These are phyloP conservation scores for Pseudonectria buxi DNA, from an alignment of 2,329 filamentous ascomycete species.

Conservation along the genomic window DNA sequence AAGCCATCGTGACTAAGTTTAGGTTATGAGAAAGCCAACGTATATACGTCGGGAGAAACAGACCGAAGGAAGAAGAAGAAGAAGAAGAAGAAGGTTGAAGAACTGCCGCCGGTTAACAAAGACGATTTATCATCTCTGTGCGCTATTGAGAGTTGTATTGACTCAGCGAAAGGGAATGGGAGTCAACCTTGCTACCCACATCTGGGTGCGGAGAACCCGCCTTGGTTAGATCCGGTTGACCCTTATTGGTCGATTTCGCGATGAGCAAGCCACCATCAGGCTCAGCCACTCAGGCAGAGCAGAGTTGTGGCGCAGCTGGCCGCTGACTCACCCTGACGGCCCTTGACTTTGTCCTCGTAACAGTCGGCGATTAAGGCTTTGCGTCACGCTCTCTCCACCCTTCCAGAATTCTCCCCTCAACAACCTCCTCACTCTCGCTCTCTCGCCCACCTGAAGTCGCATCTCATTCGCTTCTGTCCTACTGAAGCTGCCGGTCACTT, in stretches of 20 bases:
- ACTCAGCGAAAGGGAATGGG: no score
- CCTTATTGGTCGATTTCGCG: no score
- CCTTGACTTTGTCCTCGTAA: constrained; percentile 6
- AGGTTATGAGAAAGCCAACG: neutral
- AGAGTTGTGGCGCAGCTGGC: neutral
- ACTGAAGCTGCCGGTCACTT: constrained; percentile 10
- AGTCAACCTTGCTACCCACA: no score
- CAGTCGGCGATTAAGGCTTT: constrained; percentile 8
- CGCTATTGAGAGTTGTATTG: constrained; percentile 7
- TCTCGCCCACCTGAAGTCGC: constrained; percentile 30
- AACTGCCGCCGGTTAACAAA: neutral
- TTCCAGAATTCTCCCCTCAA: constrained; percentile 15
- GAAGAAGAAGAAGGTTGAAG: constrained; percentile 1
- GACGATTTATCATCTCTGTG: constrained; percentile 10
- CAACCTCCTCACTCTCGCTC: constrained; percentile 22
- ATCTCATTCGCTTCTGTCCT: constrained; percentile 21
- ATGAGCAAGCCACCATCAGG: no score
- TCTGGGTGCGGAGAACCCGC: no score
- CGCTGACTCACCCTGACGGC: constrained; percentile 11
- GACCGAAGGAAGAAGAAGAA: neutral
- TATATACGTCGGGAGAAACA: neutral
- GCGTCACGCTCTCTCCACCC: constrained; percentile 10
- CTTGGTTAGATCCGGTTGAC: no score
- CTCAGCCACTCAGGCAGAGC: no score
- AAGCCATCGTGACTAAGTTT: constrained; percentile 22